Evolutionary conservation across 2,329 filamentous ascomycete species (phyloP).

Genomic region (Clarireedia homoeocarpa): DNA sequence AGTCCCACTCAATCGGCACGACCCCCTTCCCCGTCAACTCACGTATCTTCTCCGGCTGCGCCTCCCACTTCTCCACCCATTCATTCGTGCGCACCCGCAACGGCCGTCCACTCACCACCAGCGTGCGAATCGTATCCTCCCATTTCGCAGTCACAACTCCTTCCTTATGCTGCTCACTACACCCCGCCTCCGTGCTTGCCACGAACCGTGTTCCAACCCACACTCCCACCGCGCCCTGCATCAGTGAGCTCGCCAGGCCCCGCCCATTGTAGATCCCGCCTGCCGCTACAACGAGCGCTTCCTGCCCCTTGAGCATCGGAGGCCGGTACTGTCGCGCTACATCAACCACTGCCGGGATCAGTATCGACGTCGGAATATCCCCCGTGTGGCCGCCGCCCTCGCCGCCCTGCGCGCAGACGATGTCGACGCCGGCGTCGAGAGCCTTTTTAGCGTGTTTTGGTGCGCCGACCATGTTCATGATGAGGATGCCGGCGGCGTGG

Average conservation of each 20-base stretch:
- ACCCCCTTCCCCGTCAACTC: conserved; percentile 68
- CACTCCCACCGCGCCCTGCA: conserved; percentile 81
- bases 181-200: conserved; percentile 71
- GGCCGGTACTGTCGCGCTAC: conserved; percentile 56
- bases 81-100: conserved; percentile 71
- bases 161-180: conserved; percentile 74
- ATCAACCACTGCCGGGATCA: conserved; percentile 82
- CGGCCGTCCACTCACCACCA: conserved; percentile 76
- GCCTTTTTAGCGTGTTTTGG: conserved; percentile 89
- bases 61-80: conserved; percentile 78
- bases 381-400: conserved; percentile 93
- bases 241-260: conserved; percentile 70
- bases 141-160: conserved; percentile 74
- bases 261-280: conserved; percentile 82
- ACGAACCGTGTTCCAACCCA: conserved; percentile 96
- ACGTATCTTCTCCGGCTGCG: conserved; percentile 64
- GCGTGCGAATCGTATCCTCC: conserved; percentile 71
- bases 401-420: conserved; percentile 86
- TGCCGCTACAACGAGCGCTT: conserved; percentile 78
- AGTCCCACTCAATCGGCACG: conserved; percentile 73
- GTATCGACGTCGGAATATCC: conserved; percentile 74
- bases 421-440: conserved; percentile 76
- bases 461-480: conserved; percentile 98
- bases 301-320: conserved; percentile 56
- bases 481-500: conserved; percentile 69